These are phyloP conservation scores for Ophiostoma fasciatum DNA, from an alignment of 2,329 filamentous ascomycete genomes.

Conservation along the genomic window DNA sequence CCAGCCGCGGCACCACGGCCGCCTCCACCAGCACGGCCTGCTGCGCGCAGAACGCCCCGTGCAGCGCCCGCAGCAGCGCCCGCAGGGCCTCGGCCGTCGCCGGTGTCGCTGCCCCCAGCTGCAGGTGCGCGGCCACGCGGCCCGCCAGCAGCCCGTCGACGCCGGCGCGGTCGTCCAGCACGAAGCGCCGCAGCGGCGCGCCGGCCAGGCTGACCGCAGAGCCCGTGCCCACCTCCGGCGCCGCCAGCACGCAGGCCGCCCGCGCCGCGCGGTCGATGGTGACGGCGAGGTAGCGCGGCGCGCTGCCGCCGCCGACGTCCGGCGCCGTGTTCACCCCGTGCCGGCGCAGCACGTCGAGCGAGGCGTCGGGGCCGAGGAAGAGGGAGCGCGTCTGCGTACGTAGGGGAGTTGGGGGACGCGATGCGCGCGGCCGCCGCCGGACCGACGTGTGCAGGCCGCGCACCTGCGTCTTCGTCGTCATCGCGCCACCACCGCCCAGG, in stretches of 20 bases:
- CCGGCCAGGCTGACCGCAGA: neutral
- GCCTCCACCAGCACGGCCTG: constrained; percentile 33
- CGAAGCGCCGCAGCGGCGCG: constrained; percentile 29
- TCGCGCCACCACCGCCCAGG: constrained; percentile 28
- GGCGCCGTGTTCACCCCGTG: constrained; percentile 29
- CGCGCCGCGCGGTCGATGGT: constrained; percentile 48
- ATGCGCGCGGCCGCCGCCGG: no score
- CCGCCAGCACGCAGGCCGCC: constrained; percentile 48
- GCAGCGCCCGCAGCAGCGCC: constrained; percentile 36
- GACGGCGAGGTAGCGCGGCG: constrained; percentile 42
- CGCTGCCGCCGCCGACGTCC: constrained; percentile 18
- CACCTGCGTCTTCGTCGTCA: constrained; percentile 17
- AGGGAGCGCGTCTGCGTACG: constrained; percentile 38
- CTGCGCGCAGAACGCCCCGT: constrained; percentile 30
- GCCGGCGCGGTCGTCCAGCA: constrained; percentile 43
- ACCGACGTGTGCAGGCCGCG: constrained; percentile 34
- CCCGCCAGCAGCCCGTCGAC: constrained; percentile 26
- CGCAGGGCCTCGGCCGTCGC: constrained; percentile 29
- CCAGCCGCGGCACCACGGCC: constrained; percentile 15
- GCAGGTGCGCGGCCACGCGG: constrained; percentile 33
- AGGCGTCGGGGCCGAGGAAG: constrained; percentile 38
- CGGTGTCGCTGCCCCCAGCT: constrained; percentile 29
- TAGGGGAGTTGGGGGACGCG: no score
- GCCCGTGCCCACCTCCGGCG: constrained; percentile 21
- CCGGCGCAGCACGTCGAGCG: constrained; percentile 38